Evolutionary conservation across 2,329 filamentous ascomycete genomes (phyloP).

Genomic region (Botrytis galanthina): DNA sequence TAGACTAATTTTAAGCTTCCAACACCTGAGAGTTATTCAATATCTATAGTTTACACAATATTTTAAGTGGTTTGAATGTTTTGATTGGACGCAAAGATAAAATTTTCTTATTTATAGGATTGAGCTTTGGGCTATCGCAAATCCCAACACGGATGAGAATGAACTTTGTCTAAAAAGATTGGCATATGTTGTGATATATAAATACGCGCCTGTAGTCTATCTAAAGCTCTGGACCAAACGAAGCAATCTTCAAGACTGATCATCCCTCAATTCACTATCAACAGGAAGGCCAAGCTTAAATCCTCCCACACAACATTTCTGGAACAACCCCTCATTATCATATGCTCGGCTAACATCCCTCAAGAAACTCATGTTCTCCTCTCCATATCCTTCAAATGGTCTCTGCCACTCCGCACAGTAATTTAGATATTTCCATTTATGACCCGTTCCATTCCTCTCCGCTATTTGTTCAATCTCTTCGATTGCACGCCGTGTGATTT

Average conservation of each 20-base stretch:
- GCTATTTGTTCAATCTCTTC: conserved; percentile 40
- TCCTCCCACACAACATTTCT: conserved; percentile 16
- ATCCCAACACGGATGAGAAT: neutral
- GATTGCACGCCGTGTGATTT: conserved; percentile 33
- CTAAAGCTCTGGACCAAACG: neutral
- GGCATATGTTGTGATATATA: neutral
- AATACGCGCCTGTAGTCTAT: neutral
- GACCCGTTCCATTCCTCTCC: conserved; percentile 26
- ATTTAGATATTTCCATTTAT: conserved; percentile 36
- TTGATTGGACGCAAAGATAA: neutral
- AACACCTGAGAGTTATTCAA: neutral
- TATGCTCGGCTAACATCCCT: conserved; percentile 12
- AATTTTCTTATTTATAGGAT: neutral
- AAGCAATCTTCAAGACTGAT: neutral
- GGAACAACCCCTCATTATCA: conserved; percentile 23
- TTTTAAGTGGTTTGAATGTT: neutral
- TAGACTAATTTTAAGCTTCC: neutral
- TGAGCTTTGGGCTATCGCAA: neutral
- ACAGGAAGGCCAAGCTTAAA: conserved; percentile 15
- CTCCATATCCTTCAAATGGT: conserved; percentile 37
- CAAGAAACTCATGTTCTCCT: conserved; percentile 29
- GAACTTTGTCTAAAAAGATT: neutral
- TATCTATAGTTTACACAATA: neutral
- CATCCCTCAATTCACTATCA: neutral
- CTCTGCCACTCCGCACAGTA: conserved; percentile 37